Evolutionary conservation across 2,329 filamentous ascomycete species (phyloP).

Genomic region (Xylariaceae sp.): DNA sequence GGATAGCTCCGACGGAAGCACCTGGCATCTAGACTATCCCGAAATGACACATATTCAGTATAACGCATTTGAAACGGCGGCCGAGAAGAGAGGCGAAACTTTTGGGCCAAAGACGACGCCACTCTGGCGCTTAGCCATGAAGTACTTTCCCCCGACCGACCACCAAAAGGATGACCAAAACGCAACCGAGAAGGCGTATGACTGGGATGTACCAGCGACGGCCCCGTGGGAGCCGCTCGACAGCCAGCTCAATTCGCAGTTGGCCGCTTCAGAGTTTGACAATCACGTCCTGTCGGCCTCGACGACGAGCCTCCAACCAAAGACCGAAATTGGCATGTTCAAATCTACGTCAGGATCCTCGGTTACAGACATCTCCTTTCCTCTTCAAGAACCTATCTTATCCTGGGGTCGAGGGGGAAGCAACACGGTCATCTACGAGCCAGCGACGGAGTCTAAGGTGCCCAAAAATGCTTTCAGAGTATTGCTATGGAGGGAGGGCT

Average conservation of each 20-base stretch:
- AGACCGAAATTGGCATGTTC: slow-evolving; percentile 56
- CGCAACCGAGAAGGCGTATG: slow-evolving; percentile 25
- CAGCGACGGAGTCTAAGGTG: slow-evolving; percentile 61
- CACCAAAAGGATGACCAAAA: slow-evolving; percentile 23
- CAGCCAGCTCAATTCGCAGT: slow-evolving; percentile 29
- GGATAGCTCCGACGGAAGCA: slow-evolving; percentile 47
- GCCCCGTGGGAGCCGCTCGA: slow-evolving; percentile 22
- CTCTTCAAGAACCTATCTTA: slow-evolving; percentile 60
- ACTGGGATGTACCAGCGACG: slow-evolving; percentile 25
- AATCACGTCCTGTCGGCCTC: slow-evolving; percentile 35
- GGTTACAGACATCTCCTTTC: slow-evolving; percentile 56
- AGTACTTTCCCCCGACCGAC: slow-evolving; percentile 48
- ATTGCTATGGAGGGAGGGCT: slow-evolving; percentile 64
- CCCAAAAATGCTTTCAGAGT: slow-evolving; percentile 79
- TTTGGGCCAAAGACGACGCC: slow-evolving; percentile 48
- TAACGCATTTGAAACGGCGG: slow-evolving; percentile 49
- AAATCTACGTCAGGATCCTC: slow-evolving; percentile 61
- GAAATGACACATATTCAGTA: slow-evolving; percentile 58
- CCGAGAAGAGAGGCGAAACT: slow-evolving; percentile 43
- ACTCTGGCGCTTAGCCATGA: slow-evolving; percentile 54
- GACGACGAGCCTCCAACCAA: slow-evolving; percentile 30
- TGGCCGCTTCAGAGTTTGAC: slow-evolving; percentile 36
- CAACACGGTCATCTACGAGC: slow-evolving; percentile 63
- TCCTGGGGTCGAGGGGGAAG: slow-evolving; percentile 70
- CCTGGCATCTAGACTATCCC: slow-evolving; percentile 58